Evolutionary conservation across 2,329 filamentous ascomycete genomes (phyloP).

Genomic region (Waltergamsia citrina): DNA sequence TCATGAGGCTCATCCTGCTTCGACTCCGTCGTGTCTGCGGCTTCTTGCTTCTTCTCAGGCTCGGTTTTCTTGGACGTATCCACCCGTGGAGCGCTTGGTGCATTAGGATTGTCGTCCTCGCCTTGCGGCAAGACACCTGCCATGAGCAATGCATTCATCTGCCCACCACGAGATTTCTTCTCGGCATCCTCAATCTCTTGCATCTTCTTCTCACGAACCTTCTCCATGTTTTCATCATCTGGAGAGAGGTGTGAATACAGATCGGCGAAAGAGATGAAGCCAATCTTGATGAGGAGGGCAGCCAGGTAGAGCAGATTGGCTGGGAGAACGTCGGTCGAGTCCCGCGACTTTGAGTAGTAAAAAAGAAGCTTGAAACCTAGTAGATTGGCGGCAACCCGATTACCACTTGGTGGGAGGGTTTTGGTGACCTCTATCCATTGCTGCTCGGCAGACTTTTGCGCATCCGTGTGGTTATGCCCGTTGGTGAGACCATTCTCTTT

Average conservation of each 20-base stretch:
- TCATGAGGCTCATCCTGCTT: slow-evolving; percentile 64
- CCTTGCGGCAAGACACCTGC: slow-evolving; percentile 66
- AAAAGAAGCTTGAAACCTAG: slow-evolving; percentile 96
- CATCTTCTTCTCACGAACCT: slow-evolving; percentile 57
- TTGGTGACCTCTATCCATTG: slow-evolving; percentile 76
- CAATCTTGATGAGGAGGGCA: slow-evolving; percentile 89
- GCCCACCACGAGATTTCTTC: slow-evolving; percentile 52
- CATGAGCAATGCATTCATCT: slow-evolving; percentile 75
- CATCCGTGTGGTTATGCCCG: slow-evolving; percentile 25
- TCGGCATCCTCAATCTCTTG: slow-evolving; percentile 76
- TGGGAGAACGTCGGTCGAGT: slow-evolving; percentile 68
- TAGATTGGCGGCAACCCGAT: slow-evolving; percentile 85
- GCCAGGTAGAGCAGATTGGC: slow-evolving; percentile 90
- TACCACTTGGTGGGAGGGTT: slow-evolving; percentile 76
- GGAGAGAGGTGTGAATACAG: slow-evolving; percentile 90
- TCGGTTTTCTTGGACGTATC: slow-evolving; percentile 44
- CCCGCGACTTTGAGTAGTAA: slow-evolving; percentile 73
- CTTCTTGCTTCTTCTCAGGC: slow-evolving; percentile 36
- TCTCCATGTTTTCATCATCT: slow-evolving; percentile 72
- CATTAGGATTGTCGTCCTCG: slow-evolving; percentile 58
- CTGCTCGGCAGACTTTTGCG: slow-evolving; percentile 46
- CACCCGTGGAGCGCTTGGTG: slow-evolving; percentile 31
- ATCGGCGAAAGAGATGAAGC: slow-evolving; percentile 87
- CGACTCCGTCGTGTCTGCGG: slow-evolving; percentile 31
- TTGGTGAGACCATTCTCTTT: slow-evolving; percentile 20